A percentile compares a stretch with the other conserved stretches of the same genome.
phyloP scores from a whole-genome alignment of 2,329 filamentous ascomycete species.

The Phyllachora maydis region DNA sequence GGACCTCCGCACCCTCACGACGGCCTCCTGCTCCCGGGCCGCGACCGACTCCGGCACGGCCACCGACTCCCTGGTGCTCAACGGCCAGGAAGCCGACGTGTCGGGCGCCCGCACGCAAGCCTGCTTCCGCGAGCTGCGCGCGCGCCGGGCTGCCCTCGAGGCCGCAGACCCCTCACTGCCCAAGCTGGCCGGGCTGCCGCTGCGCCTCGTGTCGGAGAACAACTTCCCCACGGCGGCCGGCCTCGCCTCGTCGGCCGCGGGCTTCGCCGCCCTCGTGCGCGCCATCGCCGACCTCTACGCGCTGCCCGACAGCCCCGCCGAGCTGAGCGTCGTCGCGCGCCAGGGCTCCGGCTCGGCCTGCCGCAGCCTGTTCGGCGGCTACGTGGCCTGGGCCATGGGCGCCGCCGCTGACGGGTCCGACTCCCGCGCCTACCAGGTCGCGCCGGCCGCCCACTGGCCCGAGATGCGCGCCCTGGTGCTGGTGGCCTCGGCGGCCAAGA shows the following conservation, averaged over 20 bases:
- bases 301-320: constrained; percentile 58
- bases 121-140: constrained; percentile 71
- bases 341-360: constrained; percentile 93
- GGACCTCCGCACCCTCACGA: constrained; percentile 89
- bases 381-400: constrained; percentile 86
- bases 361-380: constrained; percentile 81
- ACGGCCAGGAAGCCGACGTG: constrained; percentile 65
- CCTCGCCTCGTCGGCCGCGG: constrained; percentile 52
- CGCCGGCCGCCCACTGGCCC: constrained; percentile 80
- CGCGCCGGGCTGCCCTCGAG: constrained; percentile 60
- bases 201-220: constrained; percentile 87
- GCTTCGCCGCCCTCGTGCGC: constrained; percentile 52
- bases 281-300: constrained; percentile 85
- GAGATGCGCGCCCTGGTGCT: constrained; percentile 84
- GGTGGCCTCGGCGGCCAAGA: constrained; percentile 84
- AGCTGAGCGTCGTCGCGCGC: constrained; percentile 73
- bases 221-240: constrained; percentile 98
- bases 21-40: constrained; percentile 65
- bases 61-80: constrained; percentile 60
- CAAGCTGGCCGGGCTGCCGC: constrained; percentile 53
- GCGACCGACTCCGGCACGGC: constrained; percentile 36
- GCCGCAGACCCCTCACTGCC: constrained; percentile 51
- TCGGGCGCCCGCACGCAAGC: constrained; percentile 81
- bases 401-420: constrained; percentile 58
- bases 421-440: constrained; percentile 73